Evolutionary conservation across 768 basidiomycete genomes (phyloP).

Genomic region (Leucosporidium yakuticum): DNA sequence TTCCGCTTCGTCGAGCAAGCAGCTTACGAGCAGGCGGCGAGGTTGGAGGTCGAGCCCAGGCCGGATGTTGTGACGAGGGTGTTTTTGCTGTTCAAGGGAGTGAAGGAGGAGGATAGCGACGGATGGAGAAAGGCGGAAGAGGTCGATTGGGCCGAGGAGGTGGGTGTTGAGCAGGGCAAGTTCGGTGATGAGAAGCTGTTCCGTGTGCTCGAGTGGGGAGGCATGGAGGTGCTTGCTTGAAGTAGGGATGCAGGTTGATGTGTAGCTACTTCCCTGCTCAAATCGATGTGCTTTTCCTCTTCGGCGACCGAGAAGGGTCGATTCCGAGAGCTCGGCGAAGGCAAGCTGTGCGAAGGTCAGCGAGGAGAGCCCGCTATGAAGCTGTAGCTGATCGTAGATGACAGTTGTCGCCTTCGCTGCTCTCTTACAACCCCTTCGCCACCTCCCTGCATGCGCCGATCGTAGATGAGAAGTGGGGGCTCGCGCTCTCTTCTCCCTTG

Average conservation of each 20-base stretch:
- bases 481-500: too few species aligned
- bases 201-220: slow-evolving; percentile 21
- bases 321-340: slow-evolving; percentile 11
- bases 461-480: too few species aligned
- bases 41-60: slow-evolving; percentile 44
- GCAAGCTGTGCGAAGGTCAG: too few species aligned
- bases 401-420: too few species aligned
- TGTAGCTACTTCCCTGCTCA: too few species aligned
- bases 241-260: too few species aligned
- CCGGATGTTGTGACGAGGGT: slow-evolving; percentile 50
- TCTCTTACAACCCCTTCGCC: too few species aligned
- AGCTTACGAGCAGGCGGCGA: slow-evolving; percentile 48
- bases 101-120: slow-evolving; percentile 37
- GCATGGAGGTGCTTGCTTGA: slow-evolving; percentile 9
- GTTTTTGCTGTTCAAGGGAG: slow-evolving; percentile 52
- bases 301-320: slow-evolving; percentile 46
- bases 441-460: too few species aligned
- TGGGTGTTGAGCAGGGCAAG: slow-evolving; percentile 38
- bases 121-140: slow-evolving; percentile 40
- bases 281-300: too few species aligned
- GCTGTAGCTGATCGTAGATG: too few species aligned
- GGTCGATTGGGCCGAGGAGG: slow-evolving; percentile 38
- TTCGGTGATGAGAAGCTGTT: not conserved
- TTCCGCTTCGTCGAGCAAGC: slow-evolving; percentile 51
- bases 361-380: too few species aligned